Evolutionary conservation across 495 filamentous ascomycete genomes (phyloP), one percentile per base, ranked within the genome.

Genomic region (Aspergillus taichungensis): DNA sequence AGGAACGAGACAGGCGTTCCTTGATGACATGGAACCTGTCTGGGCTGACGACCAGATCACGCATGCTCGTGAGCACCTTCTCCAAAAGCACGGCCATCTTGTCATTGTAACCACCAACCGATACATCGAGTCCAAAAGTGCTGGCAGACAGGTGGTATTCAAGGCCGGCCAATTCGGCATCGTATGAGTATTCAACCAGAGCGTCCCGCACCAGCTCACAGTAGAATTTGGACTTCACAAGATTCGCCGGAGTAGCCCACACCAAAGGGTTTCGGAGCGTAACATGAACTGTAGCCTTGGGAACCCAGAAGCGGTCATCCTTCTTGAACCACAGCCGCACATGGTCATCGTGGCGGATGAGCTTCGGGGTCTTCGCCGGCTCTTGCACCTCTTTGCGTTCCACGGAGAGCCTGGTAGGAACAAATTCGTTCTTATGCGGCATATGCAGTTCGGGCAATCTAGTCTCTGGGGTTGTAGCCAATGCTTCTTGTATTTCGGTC

Each of bases 221-320:
- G 60, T 88, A 95, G 24, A 99, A 64, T 51, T 79, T 81, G 0
- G 82, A 74, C 57, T 88, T 91, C 30, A 95, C 80, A 13, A 76
- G 65, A 41, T 82, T 88, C 35, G 81, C 79, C 3, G 92, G 86
- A 5, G 85, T 89, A 2, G 85, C 76, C 61, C 79, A 81, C 14
- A 82, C 77, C 30, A 94, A 59, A 5, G 88, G 85, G 45, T 85
- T 95, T 48, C 85, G 78, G 50, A 94, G 74, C 40, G 79, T 85
- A 34, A 95, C 75, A 53, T 87, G 76, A 11, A 96, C 61, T 51
- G 85, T 95, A 0, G 83, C 92, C 62, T 95, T 96, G 2, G 92
- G 92, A 4, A 99, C 92, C 92, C 92, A 99, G 68, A 96, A 99
- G 0, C 80, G 87, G 54, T 99, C 92, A 53, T 99, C 92, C 66